These are phyloP conservation scores for Neurospora sp. DNA, from an alignment of 495 filamentous ascomycete species.

Conservation along the genomic window DNA sequence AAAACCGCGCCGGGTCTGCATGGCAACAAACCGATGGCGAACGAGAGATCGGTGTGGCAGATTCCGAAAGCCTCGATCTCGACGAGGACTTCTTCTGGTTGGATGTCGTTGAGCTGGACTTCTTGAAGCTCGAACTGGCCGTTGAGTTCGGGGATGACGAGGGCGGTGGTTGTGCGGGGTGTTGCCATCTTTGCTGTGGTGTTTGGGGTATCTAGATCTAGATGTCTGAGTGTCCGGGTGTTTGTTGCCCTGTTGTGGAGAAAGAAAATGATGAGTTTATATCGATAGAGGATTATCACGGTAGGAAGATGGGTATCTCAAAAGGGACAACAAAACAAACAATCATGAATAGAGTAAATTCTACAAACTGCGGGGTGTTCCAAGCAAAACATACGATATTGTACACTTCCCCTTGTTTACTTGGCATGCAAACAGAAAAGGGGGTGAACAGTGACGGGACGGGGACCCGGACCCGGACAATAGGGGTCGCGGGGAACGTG, in stretches of 20 bases:
- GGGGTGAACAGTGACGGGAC: background rate
- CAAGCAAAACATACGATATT: background rate
- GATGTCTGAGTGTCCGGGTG: background rate
- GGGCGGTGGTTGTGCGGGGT: slow-evolving; percentile 18
- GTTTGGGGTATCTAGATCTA: background rate
- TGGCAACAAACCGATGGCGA: slow-evolving; percentile 22
- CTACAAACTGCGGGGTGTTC: background rate
- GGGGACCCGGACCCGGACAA: background rate
- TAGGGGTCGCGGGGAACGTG: background rate
- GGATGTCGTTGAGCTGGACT: slow-evolving; percentile 12
- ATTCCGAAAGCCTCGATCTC: slow-evolving; percentile 65
- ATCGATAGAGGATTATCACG: background rate
- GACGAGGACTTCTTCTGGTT: slow-evolving; percentile 61
- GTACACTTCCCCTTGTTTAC: background rate
- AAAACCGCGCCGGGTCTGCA: slow-evolving; percentile 53
- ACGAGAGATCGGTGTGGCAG: slow-evolving; percentile 61
- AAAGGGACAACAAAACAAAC: background rate
- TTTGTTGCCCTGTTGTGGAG: background rate
- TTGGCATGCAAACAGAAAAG: background rate
- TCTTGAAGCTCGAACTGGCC: slow-evolving; percentile 14
- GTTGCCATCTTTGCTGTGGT: background rate
- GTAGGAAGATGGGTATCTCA: background rate
- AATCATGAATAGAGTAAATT: background rate
- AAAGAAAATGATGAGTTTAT: background rate
- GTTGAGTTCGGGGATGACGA: slow-evolving; percentile 18